These are phyloP conservation scores for Aureobasidium pullulans DNA, from an alignment of 2,329 filamentous ascomycete genomes.

Conservation along the genomic window DNA sequence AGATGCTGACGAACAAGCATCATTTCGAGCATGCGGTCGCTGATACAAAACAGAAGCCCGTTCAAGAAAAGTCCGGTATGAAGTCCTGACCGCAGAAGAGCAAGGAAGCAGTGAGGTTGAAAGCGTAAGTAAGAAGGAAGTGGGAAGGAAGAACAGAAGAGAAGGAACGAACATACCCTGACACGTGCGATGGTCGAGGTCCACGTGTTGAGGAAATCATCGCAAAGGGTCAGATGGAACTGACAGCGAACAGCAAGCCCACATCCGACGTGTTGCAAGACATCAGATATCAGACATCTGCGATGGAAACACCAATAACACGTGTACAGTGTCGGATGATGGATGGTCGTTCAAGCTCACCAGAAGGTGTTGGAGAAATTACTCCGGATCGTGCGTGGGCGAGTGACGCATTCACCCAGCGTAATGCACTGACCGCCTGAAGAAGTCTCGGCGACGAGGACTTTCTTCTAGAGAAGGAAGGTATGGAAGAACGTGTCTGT, in stretches of 20 bases:
- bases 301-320: background rate
- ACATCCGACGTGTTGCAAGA: background rate
- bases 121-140: background rate
- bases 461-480: background rate
- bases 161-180: background rate
- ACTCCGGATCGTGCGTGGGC: background rate
- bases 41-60: no score
- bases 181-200: background rate
- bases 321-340: no score
- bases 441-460: background rate
- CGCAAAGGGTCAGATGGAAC: background rate
- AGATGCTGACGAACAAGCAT: no score
- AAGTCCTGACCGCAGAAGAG: no score
- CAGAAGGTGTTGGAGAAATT: background rate
- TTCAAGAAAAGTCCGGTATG: no score
- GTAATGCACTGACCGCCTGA: background rate
- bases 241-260: background rate
- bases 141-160: background rate
- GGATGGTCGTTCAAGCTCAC: background rate
- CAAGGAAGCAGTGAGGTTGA: no score
- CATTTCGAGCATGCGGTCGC: no score
- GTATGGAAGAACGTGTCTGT: background rate
- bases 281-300: no score
- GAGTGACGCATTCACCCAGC: background rate
- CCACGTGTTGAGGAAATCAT: background rate